Evolutionary conservation across 1,139 yeast species (phyloP), one percentile per base, ranked within the genome.

Genomic region (Lodderomyces pseudojiufengensis): DNA sequence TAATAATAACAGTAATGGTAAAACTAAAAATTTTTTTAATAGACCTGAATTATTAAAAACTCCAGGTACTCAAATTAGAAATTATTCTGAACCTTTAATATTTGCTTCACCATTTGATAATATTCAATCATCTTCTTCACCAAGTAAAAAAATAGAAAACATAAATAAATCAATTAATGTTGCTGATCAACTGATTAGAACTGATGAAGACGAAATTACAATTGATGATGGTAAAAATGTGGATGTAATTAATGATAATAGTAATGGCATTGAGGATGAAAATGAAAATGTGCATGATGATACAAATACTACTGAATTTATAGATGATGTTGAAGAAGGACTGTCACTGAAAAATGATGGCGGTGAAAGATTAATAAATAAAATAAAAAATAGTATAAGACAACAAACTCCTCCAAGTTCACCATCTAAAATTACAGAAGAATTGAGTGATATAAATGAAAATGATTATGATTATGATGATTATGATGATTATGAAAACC

Each of bases 51-150:
- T 12, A 11, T 13, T 26, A 10, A 9, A 24, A 22, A 26, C 27
- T 9, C 20, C 33, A 11, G 15, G 33, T 38, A 15, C 44, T 37
- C 11, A 21, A 13, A 27, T 38, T 14, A 26, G 42, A 31, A 45
- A 37, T 24, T 31, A 31, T 36, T 36, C 42, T 13, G 37, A 38
- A 11, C 46, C 46, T 2, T 28, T 43, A 34, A 35, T 43, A 4
- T 32, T 41, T 21, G 46, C 47, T 9, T 47, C 53, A 3, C 45
- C 49, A 2, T 24, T 31, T 31, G 37, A 39, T 38, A 22, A 43
- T 35, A 14, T 18, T 7, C 11, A 18, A 21, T 32, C 35, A 9
- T 32, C 42, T 33, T 29, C 47, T 36, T 12, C 49, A 39, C 24
- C 36, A 29, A 20, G 36, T 32, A 24, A 42, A 15, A 25, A 16